Evolutionary conservation across 495 filamentous ascomycete species (phyloP).

Genomic region (Penicillium lividum): DNA sequence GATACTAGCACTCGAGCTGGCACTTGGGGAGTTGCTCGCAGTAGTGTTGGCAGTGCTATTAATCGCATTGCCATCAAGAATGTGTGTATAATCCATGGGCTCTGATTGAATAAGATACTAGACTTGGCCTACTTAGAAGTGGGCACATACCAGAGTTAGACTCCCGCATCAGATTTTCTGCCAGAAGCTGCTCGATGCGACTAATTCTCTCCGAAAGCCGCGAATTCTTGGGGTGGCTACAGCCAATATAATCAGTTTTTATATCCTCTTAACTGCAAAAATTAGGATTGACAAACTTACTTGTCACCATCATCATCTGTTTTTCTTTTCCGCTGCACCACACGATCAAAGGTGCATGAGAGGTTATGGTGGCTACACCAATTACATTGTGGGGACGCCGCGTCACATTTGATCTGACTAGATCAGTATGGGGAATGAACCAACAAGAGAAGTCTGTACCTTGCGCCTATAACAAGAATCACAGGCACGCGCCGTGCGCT

Average conservation of each 20-base stretch:
- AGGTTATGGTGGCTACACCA: constrained; percentile 56
- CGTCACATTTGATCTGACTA: constrained; percentile 54
- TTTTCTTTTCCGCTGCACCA: constrained; percentile 39
- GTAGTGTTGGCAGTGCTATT: not conserved
- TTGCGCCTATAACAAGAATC: constrained; percentile 54
- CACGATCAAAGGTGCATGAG: constrained; percentile 48
- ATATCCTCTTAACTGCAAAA: not conserved
- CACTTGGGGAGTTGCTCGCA: constrained; percentile 23
- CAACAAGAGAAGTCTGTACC: constrained; percentile 25
- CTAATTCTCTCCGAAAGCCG: constrained; percentile 41
- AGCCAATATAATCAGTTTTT: not conserved
- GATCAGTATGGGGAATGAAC: not conserved
- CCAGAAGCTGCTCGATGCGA: constrained; percentile 42
- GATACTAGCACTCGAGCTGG: constrained; percentile 6
- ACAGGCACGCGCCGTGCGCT: constrained; percentile 46
- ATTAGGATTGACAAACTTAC: constrained; percentile 16
- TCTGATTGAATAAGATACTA: constrained; percentile 11
- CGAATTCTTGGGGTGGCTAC: constrained; percentile 29
- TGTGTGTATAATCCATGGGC: constrained; percentile 11
- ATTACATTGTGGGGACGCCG: constrained; percentile 44
- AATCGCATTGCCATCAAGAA: constrained; percentile 11
- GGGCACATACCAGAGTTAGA: constrained; percentile 22
- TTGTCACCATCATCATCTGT: constrained; percentile 14
- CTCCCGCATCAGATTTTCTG: constrained; percentile 31
- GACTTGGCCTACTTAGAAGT: not conserved